A percentile compares a stretch with the other conserved stretches of the same genome.
phyloP scores from a whole-genome alignment of 192 early-diverging fungal species.

The Linnemannia hyalina region DNA sequence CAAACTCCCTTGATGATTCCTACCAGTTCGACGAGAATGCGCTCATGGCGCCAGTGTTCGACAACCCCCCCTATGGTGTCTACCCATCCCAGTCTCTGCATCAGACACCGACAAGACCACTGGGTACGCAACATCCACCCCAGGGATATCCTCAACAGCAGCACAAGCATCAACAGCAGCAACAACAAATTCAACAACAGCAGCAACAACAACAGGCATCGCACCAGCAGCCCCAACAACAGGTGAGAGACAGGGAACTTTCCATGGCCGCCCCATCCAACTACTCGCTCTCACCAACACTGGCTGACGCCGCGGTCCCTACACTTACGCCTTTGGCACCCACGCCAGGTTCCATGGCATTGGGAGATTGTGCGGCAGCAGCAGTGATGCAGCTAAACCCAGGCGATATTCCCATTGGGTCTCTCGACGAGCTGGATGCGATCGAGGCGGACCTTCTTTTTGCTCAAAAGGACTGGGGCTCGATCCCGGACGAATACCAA shows the following conservation, averaged over 20 bases:
- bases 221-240: background rate
- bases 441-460: constrained; percentile 45
- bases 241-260: constrained; percentile 14
- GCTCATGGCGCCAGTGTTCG: constrained; percentile 16
- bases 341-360: background rate
- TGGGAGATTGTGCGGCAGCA: background rate
- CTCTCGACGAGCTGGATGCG: constrained; percentile 35
- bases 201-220: background rate
- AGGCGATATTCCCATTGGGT: constrained; percentile 37
- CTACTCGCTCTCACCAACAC: constrained; percentile 33
- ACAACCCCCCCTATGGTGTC: constrained; percentile 8
- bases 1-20: constrained; percentile 33
- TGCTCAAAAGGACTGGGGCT: constrained; percentile 52
- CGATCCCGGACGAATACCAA: constrained; percentile 54
- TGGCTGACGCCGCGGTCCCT: constrained; percentile 21
- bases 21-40: constrained; percentile 52
- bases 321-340: constrained; percentile 4
- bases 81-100: constrained; percentile 17
- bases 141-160: constrained; percentile 8
- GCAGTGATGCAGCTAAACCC: constrained; percentile 9
- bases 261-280: constrained; percentile 32
- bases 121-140: background rate
- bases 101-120: constrained; percentile 4
- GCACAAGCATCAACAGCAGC: constrained; percentile 15
- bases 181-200: constrained; percentile 1